These are phyloP conservation scores for Leucaena leucocephala DNA, from an alignment of 306 rosid genomes.

Conservation along the genomic window DNA sequence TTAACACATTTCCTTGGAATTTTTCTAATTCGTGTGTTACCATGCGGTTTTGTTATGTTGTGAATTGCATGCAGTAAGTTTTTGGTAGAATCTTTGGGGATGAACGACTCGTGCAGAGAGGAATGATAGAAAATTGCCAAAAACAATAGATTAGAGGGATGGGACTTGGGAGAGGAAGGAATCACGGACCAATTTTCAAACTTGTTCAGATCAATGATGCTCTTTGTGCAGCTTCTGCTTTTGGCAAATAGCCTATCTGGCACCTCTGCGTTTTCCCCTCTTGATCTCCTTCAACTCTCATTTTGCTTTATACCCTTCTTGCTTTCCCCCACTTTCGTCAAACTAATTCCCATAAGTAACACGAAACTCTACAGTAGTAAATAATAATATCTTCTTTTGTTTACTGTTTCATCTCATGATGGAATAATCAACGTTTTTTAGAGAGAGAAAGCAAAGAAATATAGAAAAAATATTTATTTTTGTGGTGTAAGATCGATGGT, in stretches of 20 bases:
- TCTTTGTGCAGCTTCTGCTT: conserved; percentile 13
- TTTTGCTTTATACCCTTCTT: no score
- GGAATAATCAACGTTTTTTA: no score
- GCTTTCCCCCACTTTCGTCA: background rate
- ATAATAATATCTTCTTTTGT: background rate
- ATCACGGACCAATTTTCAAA: conserved; percentile 12
- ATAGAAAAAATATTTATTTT: background rate
- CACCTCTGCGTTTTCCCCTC: background rate
- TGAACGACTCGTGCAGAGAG: conserved; percentile 3
- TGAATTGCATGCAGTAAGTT: conserved; percentile 17
- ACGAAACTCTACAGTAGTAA: background rate
- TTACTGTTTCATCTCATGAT: background rate
- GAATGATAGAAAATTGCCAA: background rate
- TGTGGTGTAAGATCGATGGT: background rate
- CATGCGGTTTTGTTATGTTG: background rate
- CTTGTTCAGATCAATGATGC: conserved; percentile 14
- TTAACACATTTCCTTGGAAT: background rate
- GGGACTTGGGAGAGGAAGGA: background rate
- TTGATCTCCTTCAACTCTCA: no score
- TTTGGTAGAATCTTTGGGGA: background rate
- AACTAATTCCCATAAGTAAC: background rate
- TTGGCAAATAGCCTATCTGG: background rate
- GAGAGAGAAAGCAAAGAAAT: background rate
- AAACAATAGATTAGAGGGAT: conserved; percentile 1
- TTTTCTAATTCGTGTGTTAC: conserved; percentile 14